Conservation (phyloP, 306 rosid genomes). For the Castanospermum australe region DNA sequence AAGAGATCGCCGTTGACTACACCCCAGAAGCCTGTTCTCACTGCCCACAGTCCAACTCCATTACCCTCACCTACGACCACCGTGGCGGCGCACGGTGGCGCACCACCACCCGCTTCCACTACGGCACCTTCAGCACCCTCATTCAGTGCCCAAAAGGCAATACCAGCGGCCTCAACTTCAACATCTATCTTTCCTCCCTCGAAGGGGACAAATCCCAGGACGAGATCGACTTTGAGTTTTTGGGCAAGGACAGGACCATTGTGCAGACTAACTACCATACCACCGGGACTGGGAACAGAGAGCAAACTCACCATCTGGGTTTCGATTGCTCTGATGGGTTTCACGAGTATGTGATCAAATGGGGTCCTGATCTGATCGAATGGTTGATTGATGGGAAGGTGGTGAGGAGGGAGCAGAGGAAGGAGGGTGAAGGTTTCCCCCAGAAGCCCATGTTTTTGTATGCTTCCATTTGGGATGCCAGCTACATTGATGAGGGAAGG, state of each 20-base stretch:
- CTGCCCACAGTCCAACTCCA: slow-evolving; percentile 52
- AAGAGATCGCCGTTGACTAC: slow-evolving; percentile 55
- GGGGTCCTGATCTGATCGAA: slow-evolving; percentile 46
- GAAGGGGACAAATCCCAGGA: slow-evolving; percentile 67
- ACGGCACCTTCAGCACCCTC: slow-evolving; percentile 54
- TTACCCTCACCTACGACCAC: slow-evolving; percentile 60
- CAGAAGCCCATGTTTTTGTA: slow-evolving; percentile 56
- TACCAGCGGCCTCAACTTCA: slow-evolving; percentile 64
- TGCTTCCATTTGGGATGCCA: slow-evolving; percentile 69
- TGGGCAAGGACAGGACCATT: slow-evolving; percentile 48
- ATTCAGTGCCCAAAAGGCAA: slow-evolving; percentile 52
- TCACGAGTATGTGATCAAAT: slow-evolving; percentile 50
- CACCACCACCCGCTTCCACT: slow-evolving; percentile 45
- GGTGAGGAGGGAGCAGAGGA: slow-evolving; percentile 49
- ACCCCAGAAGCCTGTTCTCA: slow-evolving; percentile 64
- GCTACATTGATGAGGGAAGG: slow-evolving; percentile 46
- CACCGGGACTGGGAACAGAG: slow-evolving; percentile 43
- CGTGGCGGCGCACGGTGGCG: slow-evolving; percentile 75
- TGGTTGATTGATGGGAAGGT: slow-evolving; percentile 61
- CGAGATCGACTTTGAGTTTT: slow-evolving; percentile 73
- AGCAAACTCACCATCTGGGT: slow-evolving; percentile 43
- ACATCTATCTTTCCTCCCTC: slow-evolving; percentile 63
- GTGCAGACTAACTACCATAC: slow-evolving; percentile 52
- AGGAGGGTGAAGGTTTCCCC: slow-evolving; percentile 43
- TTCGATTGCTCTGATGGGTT: slow-evolving; percentile 57